Evolutionary conservation across 1,284 basidiomycete species (phyloP).

Genomic region (Ustilago vetiveriae): DNA sequence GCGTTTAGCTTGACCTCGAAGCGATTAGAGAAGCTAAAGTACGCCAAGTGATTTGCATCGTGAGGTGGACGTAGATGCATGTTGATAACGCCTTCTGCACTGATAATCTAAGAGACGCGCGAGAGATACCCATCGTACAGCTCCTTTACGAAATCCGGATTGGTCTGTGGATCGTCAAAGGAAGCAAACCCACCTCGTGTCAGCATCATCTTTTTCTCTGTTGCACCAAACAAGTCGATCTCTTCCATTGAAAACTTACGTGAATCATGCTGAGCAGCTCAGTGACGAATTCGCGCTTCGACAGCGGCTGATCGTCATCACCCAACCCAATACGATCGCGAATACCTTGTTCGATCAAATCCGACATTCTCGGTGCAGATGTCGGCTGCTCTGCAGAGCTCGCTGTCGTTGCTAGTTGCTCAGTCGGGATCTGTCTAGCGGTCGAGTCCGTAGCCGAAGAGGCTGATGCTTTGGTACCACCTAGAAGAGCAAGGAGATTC

Average conservation of each 20-base stretch:
- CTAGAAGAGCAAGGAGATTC: constrained; percentile 18
- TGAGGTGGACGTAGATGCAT: too few species aligned
- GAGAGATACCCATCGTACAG: constrained; percentile 51
- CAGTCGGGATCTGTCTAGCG: neutral
- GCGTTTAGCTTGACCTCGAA: too few species aligned
- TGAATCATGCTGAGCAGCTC: constrained; percentile 77
- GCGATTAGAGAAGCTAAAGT: too few species aligned
- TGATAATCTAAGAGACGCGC: constrained; percentile 10
- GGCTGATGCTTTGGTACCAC: constrained; percentile 1
- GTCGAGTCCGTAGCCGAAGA: neutral
- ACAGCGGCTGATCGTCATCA: constrained; percentile 67
- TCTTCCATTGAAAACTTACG: constrained; percentile 73
- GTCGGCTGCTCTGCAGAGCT: neutral
- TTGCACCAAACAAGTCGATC: too few species aligned
- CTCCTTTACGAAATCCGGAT: constrained; percentile 54
- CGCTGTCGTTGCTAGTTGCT: constrained; percentile 13
- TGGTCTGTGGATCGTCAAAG: constrained; percentile 46
- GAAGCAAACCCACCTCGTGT: neutral
- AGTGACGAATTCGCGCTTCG: constrained; percentile 75
- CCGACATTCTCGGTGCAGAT: constrained; percentile 68
- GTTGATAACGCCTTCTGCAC: too few species aligned
- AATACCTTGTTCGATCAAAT: constrained; percentile 66
- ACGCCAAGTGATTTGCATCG: too few species aligned
- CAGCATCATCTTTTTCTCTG: too few species aligned
- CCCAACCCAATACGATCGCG: constrained; percentile 66